Percentiles rank a stretch among this genome's conserved stretches.
Evolutionary conservation across 2,329 filamentous ascomycete species (phyloP).

Genomic region (Alternaria triticina): DNA sequence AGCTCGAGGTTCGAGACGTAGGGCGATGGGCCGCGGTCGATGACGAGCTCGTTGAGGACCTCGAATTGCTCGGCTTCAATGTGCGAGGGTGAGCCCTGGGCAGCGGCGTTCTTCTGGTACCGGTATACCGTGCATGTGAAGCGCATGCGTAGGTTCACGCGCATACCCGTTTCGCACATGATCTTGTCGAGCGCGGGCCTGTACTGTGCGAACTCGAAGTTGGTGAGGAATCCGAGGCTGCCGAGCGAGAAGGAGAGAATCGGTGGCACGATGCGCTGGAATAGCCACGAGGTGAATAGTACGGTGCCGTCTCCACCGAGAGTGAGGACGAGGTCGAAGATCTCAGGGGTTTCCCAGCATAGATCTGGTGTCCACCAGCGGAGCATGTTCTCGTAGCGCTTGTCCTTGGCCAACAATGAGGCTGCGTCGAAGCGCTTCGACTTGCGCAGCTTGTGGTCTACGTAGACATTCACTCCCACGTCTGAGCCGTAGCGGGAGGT

Average conservation of each 20-base stretch:
- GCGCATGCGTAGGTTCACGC: constrained; percentile 96
- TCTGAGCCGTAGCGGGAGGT: constrained; percentile 90
- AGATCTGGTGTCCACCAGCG: constrained; percentile 96
- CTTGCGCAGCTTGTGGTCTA: constrained; percentile 90
- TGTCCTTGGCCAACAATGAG: constrained; percentile 74
- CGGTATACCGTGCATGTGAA: constrained; percentile 98
- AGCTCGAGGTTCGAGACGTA: constrained; percentile 97
- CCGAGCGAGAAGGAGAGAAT: constrained; percentile 85
- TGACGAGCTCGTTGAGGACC: constrained; percentile 97
- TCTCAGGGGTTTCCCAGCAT: constrained; percentile 91
- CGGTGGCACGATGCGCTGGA: constrained; percentile 85
- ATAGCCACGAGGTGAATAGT: constrained; percentile 89
- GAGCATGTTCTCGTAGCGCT: constrained; percentile 81
- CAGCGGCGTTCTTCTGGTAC: constrained; percentile 53
- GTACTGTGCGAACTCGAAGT: constrained; percentile 86
- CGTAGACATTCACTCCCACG: constrained; percentile 94
- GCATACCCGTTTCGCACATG: constrained; percentile 95
- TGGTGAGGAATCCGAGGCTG: constrained; percentile 86
- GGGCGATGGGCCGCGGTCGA: constrained; percentile 93
- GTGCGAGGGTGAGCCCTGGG: constrained; percentile 63
- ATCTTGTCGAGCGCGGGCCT: constrained; percentile 84
- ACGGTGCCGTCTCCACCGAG: constrained; percentile 88
- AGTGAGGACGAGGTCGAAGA: constrained; percentile 91
- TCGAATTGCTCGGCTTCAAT: constrained; percentile 96
- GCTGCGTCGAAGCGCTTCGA: constrained; percentile 86